These are phyloP conservation scores for Xanthoconium separans DNA, from an alignment of 1,284 basidiomycete species.

Conservation along the genomic window DNA sequence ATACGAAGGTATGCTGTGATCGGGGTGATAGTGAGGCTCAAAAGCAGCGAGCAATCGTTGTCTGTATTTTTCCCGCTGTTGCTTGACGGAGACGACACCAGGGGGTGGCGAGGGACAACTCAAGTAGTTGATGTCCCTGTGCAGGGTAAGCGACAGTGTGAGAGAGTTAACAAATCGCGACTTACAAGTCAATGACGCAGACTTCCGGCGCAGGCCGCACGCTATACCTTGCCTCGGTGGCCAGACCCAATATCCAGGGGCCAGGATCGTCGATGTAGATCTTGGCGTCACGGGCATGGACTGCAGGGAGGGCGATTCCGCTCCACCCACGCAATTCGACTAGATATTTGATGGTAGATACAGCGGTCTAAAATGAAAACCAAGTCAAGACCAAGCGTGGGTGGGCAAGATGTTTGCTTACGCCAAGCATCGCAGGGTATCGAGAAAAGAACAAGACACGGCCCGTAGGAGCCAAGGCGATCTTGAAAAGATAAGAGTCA, in stretches of 20 bases:
- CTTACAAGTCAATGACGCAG: conserved; percentile 87
- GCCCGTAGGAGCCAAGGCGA: conserved; percentile 92
- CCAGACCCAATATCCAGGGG: conserved; percentile 92
- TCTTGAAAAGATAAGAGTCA: conserved; percentile 40
- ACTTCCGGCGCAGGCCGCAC: conserved; percentile 77
- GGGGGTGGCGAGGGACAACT: conserved; percentile 78
- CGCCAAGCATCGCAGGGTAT: conserved; percentile 88
- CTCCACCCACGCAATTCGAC: conserved; percentile 94
- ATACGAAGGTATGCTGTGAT: conserved; percentile 76
- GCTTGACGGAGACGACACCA: conserved; percentile 78
- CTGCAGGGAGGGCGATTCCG: conserved; percentile 80
- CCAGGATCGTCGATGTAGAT: conserved; percentile 87
- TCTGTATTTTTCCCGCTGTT: conserved; percentile 82
- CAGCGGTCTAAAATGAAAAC: conserved; percentile 58
- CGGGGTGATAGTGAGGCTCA: conserved; percentile 81
- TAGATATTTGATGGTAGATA: conserved; percentile 87
- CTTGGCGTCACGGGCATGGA: conserved; percentile 88
- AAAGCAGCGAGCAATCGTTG: conserved; percentile 77
- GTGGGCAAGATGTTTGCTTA: conserved; percentile 30
- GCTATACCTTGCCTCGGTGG: conserved; percentile 83
- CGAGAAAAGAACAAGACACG: conserved; percentile 88
- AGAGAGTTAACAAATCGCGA: conserved; percentile 17
- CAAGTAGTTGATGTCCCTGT: conserved; percentile 88
- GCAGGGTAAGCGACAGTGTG: conserved; percentile 3
- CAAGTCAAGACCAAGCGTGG: not conserved